Percentiles rank a stretch among this genome's conserved stretches.
These are phyloP conservation scores for Alternaria longipes DNA, from an alignment of 2,329 filamentous ascomycete genomes.

Conservation along the genomic window DNA sequence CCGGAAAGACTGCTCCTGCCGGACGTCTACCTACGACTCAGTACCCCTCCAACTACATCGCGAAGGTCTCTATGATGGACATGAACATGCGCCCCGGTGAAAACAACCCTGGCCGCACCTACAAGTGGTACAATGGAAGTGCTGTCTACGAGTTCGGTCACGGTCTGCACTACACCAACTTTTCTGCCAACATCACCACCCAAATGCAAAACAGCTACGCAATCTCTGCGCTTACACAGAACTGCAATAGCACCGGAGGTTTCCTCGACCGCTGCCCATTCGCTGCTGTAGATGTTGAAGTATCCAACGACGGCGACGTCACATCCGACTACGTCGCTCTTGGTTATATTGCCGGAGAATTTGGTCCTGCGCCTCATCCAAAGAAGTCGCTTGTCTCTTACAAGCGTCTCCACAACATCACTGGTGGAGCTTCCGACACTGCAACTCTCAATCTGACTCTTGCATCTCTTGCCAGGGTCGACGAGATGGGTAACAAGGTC, in stretches of 20 bases:
- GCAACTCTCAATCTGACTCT: conserved; percentile 58
- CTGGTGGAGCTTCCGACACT: conserved; percentile 44
- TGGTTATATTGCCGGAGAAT: conserved; percentile 59
- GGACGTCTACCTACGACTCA: conserved; percentile 66
- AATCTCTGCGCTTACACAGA: conserved; percentile 26
- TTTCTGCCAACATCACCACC: conserved; percentile 45
- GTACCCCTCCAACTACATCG: conserved; percentile 63
- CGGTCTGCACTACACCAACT: conserved; percentile 69
- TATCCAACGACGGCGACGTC: conserved; percentile 59
- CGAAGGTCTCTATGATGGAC: conserved; percentile 63
- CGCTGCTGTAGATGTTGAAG: conserved; percentile 50
- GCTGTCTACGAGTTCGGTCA: conserved; percentile 64
- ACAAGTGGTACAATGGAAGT: conserved; percentile 65
- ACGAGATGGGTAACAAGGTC: conserved; percentile 61
- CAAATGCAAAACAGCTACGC: conserved; percentile 23
- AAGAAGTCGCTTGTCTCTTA: conserved; percentile 65
- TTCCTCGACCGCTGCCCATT: conserved; percentile 56
- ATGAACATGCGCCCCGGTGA: conserved; percentile 64
- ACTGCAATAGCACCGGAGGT: conserved; percentile 48
- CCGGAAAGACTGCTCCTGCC: conserved; percentile 62
- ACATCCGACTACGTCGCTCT: conserved; percentile 65
- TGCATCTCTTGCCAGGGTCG: conserved; percentile 60
- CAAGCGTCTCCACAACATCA: conserved; percentile 55
- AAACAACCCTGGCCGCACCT: conserved; percentile 64
- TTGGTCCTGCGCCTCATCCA: conserved; percentile 62